Conservation (phyloP, 1,284 basidiomycete genomes). For the Tranzscheliella williamsii region DNA sequence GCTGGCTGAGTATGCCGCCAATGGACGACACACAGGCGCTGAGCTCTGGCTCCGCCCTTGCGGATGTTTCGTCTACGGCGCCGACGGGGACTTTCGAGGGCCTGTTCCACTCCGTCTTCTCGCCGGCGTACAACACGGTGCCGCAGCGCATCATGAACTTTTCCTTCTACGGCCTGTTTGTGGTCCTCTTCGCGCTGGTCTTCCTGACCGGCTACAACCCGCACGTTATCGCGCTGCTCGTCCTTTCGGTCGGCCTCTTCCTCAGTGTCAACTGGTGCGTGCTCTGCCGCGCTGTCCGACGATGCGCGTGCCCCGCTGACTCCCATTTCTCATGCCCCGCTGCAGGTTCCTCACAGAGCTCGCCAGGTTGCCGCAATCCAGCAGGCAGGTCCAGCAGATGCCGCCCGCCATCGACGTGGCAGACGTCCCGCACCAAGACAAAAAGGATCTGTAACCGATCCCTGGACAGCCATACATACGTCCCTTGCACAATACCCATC, state of each 20-base stretch:
- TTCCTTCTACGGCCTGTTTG: conserved; percentile 61
- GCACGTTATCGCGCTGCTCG: conserved; percentile 60
- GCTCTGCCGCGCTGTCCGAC: too few relatives aligned
- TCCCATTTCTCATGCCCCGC: not conserved
- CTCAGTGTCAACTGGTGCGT: conserved; percentile 61
- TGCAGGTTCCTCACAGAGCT: conserved; percentile 46
- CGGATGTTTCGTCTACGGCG: too few relatives aligned
- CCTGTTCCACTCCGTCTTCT: conserved; percentile 49
- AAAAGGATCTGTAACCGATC: conserved; percentile 16
- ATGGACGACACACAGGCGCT: too few relatives aligned
- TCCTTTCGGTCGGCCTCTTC: conserved; percentile 57
- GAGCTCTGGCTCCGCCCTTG: too few relatives aligned
- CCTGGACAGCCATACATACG: too few relatives aligned
- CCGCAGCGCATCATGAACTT: conserved; percentile 58
- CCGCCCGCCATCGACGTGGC: conserved; percentile 4
- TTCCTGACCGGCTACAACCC: conserved; percentile 57
- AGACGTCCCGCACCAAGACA: not conserved
- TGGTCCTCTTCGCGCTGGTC: conserved; percentile 54
- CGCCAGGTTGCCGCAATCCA: conserved; percentile 35
- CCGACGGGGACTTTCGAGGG: too few relatives aligned
- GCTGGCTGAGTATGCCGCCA: too few relatives aligned
- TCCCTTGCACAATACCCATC: too few relatives aligned
- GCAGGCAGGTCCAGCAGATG: conserved; percentile 43
- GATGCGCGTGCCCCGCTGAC: not conserved
- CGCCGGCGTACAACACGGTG: conserved; percentile 52